A percentile compares a stretch with the other conserved stretches of the same genome.
Conservation (phyloP, 108 stramenopile genomes). For the Mediolabrus comicus region DNA sequence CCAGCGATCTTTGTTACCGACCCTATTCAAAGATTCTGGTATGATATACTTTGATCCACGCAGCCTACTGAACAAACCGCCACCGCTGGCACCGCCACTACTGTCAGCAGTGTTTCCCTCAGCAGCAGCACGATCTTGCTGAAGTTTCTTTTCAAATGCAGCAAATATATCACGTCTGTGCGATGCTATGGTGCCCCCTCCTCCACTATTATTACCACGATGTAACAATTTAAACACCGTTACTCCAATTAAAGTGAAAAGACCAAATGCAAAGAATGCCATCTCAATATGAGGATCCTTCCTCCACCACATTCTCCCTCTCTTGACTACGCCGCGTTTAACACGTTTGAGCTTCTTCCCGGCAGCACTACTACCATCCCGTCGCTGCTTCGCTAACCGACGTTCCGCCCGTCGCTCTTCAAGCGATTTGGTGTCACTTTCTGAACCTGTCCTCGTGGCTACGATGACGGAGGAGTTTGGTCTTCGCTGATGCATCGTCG, state of each 20-base stretch:
- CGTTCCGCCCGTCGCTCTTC: slow-evolving; percentile 45
- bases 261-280: slow-evolving; percentile 12
- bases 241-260: slow-evolving; percentile 19
- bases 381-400: slow-evolving; percentile 28
- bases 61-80: slow-evolving; percentile 14
- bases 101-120: neutral
- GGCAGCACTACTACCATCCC: too few species aligned
- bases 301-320: neutral
- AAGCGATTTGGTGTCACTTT: slow-evolving; percentile 8
- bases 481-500: slow-evolving; percentile 43
- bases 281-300: slow-evolving; percentile 8
- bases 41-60: slow-evolving; percentile 43
- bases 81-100: neutral
- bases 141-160: neutral
- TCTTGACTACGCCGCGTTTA: neutral
- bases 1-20: slow-evolving; percentile 58
- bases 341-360: slow-evolving; percentile 5
- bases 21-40: slow-evolving; percentile 55
- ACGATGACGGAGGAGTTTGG: slow-evolving; percentile 25
- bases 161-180: neutral
- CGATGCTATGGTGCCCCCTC: neutral
- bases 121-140: neutral
- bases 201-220: neutral
- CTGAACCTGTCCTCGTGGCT: neutral
- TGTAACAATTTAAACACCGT: slow-evolving; percentile 7